Evolutionary conservation across 2,329 filamentous ascomycete species (phyloP), one percentile per base, ranked within the genome.

Genomic region (Pyrenophora teres): DNA sequence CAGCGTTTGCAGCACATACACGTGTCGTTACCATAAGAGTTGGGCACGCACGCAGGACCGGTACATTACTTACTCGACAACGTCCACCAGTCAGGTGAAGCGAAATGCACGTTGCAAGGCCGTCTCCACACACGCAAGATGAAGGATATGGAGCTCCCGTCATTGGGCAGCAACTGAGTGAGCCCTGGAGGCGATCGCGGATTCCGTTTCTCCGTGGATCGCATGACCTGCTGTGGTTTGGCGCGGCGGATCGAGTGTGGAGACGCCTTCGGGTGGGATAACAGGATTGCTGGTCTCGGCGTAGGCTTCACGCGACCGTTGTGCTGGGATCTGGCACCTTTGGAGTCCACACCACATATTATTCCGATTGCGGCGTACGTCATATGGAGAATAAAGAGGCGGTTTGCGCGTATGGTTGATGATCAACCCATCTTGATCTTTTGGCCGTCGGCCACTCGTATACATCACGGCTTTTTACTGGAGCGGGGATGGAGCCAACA

Each of bases 1-100:
- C 37, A 56, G 47, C 46, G 42, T 35, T 35, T 21, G 41, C 38
- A 21, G 10, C 40, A 35, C 19, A 21, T 5, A 21, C 19, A 37
- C 45, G 13, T 49, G 15, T 40, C 37, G 19, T 33, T 42, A 35
- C 43, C 43, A 38, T 38, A 40, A 12, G 30, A 32, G 57, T 67
- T 60, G 63, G 62, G 60, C 62, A 63, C 36, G 45, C 54, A 52
- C 54, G 49, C 56, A 57, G 52, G 25, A 46, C 15, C 19, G 36
- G 46, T 48, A 43, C 35, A 37, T 44, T 35, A 21, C 47, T 37
- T 47, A 41, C 32, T 39, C 32, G 37, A 48, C 46, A 39, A 52
- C 46, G 41, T 30, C 48, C 33, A 27, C 47, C 46, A 45, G 42
- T 40, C 23, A 46, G 25, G 30, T 31, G 43, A 39, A 15, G 37